Evolutionary conservation across 495 filamentous ascomycete genomes (phyloP).

Genomic region (Monascus purpureus): DNA sequence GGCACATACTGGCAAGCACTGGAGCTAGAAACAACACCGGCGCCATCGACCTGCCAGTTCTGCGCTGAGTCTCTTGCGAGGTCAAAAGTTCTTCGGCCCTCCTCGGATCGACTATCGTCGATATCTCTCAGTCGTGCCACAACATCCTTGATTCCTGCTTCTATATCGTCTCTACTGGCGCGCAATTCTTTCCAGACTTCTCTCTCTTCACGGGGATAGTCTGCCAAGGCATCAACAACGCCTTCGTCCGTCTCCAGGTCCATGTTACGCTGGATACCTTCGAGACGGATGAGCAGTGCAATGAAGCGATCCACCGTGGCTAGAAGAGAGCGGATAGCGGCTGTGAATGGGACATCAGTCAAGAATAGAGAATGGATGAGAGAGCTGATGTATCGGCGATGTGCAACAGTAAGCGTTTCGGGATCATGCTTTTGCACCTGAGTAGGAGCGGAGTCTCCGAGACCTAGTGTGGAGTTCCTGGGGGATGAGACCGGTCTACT

Average conservation of each 20-base stretch:
- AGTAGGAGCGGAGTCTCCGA: not conserved
- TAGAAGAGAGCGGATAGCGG: constrained; percentile 54
- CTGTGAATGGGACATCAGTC: constrained; percentile 52
- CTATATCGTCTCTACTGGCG: constrained; percentile 16
- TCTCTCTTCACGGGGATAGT: constrained; percentile 53
- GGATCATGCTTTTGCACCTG: constrained; percentile 52
- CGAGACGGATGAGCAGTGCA: constrained; percentile 56
- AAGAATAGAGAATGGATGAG: constrained; percentile 58
- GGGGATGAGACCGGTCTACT: constrained; percentile 1
- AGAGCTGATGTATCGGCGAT: constrained; percentile 56
- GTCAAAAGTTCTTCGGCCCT: constrained; percentile 24
- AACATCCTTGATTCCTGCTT: constrained; percentile 46
- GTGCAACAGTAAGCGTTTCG: constrained; percentile 66
- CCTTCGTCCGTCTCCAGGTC: constrained; percentile 70
- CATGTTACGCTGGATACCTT: constrained; percentile 54
- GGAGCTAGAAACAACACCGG: constrained; percentile 7
- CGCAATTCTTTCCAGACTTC: constrained; percentile 45
- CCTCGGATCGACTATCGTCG: constrained; percentile 36
- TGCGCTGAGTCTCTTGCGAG: constrained; percentile 8
- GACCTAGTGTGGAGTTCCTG: not conserved
- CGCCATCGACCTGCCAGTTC: constrained; percentile 4
- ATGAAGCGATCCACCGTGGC: constrained; percentile 63
- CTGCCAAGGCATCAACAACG: constrained; percentile 56
- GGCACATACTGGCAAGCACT: constrained; percentile 42
- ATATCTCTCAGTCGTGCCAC: constrained; percentile 45